phyloP scores from a whole-genome alignment of 2,329 filamentous ascomycete genomes.

The Teratosphaeria nubilosa region DNA sequence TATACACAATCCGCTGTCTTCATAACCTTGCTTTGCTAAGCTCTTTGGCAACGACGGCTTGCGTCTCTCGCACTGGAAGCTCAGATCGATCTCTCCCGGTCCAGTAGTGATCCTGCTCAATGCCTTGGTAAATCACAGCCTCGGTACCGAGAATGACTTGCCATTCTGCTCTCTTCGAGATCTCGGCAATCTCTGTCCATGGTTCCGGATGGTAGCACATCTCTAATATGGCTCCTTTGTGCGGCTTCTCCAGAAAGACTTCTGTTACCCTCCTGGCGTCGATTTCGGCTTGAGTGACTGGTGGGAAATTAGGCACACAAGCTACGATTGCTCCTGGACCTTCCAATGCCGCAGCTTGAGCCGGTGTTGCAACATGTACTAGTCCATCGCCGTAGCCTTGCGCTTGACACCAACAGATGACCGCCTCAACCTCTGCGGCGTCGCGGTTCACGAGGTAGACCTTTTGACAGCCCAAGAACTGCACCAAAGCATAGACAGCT shows the following conservation, averaged over 20 bases:
- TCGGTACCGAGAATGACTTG: conserved; percentile 66
- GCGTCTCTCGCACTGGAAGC: conserved; percentile 49
- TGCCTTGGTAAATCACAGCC: conserved; percentile 65
- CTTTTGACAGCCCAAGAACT: conserved; percentile 55
- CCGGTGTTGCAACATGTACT: conserved; percentile 49
- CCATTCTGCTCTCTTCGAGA: conserved; percentile 56
- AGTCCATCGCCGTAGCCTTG: conserved; percentile 52
- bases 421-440: conserved; percentile 52
- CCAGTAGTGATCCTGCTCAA: conserved; percentile 55
- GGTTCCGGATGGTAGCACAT: conserved; percentile 75
- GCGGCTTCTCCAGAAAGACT: conserved; percentile 36
- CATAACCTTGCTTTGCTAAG: conserved; percentile 5
- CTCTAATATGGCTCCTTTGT: conserved; percentile 62
- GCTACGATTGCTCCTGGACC: conserved; percentile 59
- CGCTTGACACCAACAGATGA: conserved; percentile 53
- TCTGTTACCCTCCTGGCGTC: conserved; percentile 48
- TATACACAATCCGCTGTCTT: neutral
- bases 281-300: conserved; percentile 52
- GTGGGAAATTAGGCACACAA: conserved; percentile 68
- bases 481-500: conserved; percentile 64
- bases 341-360: conserved; percentile 50
- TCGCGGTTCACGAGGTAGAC: conserved; percentile 76
- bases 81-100: conserved; percentile 51
- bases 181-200: conserved; percentile 54
- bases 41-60: conserved; percentile 23